These are phyloP conservation scores for Barnettozyma pratensis DNA, from an alignment of 805 yeast genomes.

Conservation along the genomic window DNA sequence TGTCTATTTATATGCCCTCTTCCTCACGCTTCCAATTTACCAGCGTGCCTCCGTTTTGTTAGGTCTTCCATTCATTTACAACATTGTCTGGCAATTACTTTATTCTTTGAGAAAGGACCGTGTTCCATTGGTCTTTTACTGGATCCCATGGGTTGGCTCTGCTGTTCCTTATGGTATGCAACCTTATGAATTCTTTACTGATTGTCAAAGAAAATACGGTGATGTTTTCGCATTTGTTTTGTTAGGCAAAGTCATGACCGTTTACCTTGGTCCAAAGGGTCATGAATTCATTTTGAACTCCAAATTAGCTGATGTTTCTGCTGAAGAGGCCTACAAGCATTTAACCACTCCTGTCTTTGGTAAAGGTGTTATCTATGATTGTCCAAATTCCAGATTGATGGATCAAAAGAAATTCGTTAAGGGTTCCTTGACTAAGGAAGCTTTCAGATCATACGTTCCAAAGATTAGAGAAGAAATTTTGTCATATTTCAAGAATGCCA, in stretches of 20 bases:
- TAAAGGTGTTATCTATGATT: constrained; percentile 94
- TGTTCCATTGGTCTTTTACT: constrained; percentile 85
- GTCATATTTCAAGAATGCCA: constrained; percentile 54
- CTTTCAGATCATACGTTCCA: constrained; percentile 85
- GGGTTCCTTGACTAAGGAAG: constrained; percentile 77
- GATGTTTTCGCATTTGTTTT: constrained; percentile 88
- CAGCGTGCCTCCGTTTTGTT: constrained; percentile 32
- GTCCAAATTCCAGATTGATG: constrained; percentile 91
- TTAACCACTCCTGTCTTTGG: constrained; percentile 99
- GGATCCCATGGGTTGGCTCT: constrained; percentile 95
- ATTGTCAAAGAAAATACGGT: constrained; percentile 78
- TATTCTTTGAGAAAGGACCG: constrained; percentile 75
- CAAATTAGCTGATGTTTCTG: constrained; percentile 82
- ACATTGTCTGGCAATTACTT: constrained; percentile 58
- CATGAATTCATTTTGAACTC: constrained; percentile 95
- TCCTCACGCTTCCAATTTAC: constrained; percentile 29
- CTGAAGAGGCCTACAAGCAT: constrained; percentile 94
- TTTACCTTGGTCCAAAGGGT: constrained; percentile 94
- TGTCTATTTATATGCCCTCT: constrained; percentile 16
- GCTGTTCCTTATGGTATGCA: constrained; percentile 87
- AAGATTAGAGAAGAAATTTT: constrained; percentile 73
- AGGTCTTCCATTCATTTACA: constrained; percentile 55
- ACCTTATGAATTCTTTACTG: constrained; percentile 85
- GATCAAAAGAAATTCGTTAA: constrained; percentile 98
- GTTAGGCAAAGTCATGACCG: constrained; percentile 91